Evolutionary conservation across 2,329 filamentous ascomycete species (phyloP).

Genomic region (Magnaporthales sp.): DNA sequence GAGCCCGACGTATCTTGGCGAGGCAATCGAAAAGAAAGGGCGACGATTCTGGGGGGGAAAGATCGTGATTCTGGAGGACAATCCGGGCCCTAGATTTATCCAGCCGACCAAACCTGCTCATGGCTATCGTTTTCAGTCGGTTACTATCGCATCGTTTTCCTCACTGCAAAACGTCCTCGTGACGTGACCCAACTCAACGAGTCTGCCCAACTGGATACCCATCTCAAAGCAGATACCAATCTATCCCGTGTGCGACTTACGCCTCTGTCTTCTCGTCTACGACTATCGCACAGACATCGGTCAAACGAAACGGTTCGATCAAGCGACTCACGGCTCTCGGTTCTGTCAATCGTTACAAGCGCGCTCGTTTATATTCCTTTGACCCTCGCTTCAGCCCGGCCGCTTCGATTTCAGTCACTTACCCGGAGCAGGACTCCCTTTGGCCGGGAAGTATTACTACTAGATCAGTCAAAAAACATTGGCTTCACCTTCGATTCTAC

Average conservation of each 20-base stretch:
- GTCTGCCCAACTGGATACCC: neutral
- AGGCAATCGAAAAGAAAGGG: neutral
- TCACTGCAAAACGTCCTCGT: neutral
- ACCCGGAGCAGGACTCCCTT: neutral
- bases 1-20: neutral
- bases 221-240: neutral
- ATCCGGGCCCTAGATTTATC: neutral
- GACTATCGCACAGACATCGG: neutral
- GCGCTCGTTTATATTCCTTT: constrained; percentile 10
- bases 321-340: neutral
- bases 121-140: neutral
- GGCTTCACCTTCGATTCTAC: neutral
- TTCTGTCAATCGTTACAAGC: constrained; percentile 7
- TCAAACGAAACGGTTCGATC: neutral
- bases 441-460: neutral
- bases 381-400: constrained; percentile 7
- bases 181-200: neutral
- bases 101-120: neutral
- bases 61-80: neutral
- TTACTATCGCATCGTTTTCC: neutral
- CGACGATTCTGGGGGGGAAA: neutral
- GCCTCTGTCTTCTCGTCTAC: neutral
- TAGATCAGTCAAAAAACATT: neutral
- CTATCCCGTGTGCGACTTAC: neutral
- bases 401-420: neutral